Base-by-base conservation (phyloP, 1,284 basidiomycete genomes). In the Ustilago bromivora region DNA sequence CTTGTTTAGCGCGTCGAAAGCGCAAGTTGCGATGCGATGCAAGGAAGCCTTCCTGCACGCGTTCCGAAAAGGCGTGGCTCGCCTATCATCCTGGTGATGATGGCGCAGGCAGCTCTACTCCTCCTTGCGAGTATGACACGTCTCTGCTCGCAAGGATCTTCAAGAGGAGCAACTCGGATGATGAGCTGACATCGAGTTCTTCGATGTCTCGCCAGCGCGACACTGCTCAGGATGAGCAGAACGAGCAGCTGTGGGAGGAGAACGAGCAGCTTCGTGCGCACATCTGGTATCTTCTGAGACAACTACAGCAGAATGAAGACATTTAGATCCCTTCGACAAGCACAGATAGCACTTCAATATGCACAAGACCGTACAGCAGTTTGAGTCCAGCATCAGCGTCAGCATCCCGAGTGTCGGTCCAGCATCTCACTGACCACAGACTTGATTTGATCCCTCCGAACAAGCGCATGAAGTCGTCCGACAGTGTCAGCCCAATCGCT, bases 11-110 rank as follows among this genome's bases (percentile, higher is more conserved):
- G 12, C 70, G 71, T 57, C 62, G 71, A 8, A 74, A 70, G 57
- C 56, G 71, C 13, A 74, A 74, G 52, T 62, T 74, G 10, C 66
- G 71, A 38, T 74, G 71, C 32, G 71, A 74, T 47, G 71, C 71
- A 8, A 66, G 57, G 55, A 74, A 74, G 59, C 71, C 71, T 0
- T 69, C 71, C 8, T 74, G 71, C 63, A 69, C 71, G 31, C 66
- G 66, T 6, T 74, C 66, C 43, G 66, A 74, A 43, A 66, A 61
- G 41, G 71, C 71, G 2, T 74, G 71, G 71, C 60, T 66, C 9
- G 55, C 62, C 2, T 74, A 69, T 15, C 54, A 74, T n/a, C 47
- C 61, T 23, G 28, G 40, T 15, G 51, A 47, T 8, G 62, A 59
- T 23, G 32, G 23, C 11, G n/a, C 58, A 2, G n/a, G 34, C 3